These are phyloP conservation scores for Schoenoplectus triqueter DNA, from an alignment of 202 grass and related monocot genomes.

Conservation along the genomic window DNA sequence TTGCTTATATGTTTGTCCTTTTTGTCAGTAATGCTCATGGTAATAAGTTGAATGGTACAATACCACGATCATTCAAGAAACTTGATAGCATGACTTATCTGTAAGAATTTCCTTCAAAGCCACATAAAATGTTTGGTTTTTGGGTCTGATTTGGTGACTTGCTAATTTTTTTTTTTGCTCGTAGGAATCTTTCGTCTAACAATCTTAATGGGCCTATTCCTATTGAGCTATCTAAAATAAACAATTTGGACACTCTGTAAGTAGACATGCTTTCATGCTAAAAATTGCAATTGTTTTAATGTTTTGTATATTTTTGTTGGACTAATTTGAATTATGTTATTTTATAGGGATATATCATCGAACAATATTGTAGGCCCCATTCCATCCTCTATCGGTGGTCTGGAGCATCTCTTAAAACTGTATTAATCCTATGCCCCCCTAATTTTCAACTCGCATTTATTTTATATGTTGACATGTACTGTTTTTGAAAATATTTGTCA, in stretches of 20 bases:
- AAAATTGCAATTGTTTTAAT: not conserved
- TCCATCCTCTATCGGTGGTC: slow-evolving; percentile 65
- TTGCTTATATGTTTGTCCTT: slow-evolving; percentile 36
- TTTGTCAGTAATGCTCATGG: slow-evolving; percentile 74
- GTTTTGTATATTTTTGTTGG: slow-evolving; percentile 23
- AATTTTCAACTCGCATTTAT: no score
- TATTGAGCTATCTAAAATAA: slow-evolving; percentile 72
- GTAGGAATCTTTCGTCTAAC: slow-evolving; percentile 88
- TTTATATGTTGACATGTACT: slow-evolving; percentile 31
- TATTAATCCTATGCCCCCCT: slow-evolving; percentile 24
- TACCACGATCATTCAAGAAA: slow-evolving; percentile 72
- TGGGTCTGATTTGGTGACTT: slow-evolving; percentile 23
- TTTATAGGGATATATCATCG: slow-evolving; percentile 71
- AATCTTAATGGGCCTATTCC: slow-evolving; percentile 68
- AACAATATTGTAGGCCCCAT: slow-evolving; percentile 71
- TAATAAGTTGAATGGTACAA: slow-evolving; percentile 82
- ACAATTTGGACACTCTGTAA: slow-evolving; percentile 90
- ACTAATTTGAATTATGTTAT: slow-evolving; percentile 9
- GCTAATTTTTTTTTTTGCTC: slow-evolving; percentile 20
- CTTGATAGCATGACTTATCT: slow-evolving; percentile 86
- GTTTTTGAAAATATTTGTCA: slow-evolving; percentile 40
- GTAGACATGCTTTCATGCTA: slow-evolving; percentile 2
- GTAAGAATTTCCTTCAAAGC: slow-evolving; percentile 46
- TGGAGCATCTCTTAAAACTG: slow-evolving; percentile 93
- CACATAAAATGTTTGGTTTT: not conserved